Conservation (phyloP, 169 alveolate species). For the Babesia sp. region DNA sequence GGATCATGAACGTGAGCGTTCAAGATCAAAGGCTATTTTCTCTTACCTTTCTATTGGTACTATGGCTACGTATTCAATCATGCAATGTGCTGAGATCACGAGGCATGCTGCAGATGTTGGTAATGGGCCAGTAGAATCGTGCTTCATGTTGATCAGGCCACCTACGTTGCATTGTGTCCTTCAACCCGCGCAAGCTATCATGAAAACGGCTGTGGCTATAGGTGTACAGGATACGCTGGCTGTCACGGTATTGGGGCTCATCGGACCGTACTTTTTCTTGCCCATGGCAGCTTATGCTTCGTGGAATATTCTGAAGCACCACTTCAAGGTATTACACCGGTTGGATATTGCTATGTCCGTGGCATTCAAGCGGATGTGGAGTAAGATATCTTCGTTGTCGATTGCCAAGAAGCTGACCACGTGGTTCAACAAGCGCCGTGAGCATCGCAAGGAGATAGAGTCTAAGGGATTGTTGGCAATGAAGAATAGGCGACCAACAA, state of each 20-base stretch:
- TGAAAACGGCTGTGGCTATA: slow-evolving; percentile 58
- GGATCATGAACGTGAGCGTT: slow-evolving; percentile 71
- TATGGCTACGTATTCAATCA: slow-evolving; percentile 72
- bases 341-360: slow-evolving; percentile 72
- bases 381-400: slow-evolving; percentile 60
- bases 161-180: slow-evolving; percentile 66
- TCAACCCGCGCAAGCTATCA: slow-evolving; percentile 54
- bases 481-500: slow-evolving; percentile 6
- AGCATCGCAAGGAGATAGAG: slow-evolving; percentile 61
- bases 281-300: slow-evolving; percentile 79
- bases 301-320: slow-evolving; percentile 75
- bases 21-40: slow-evolving; percentile 65
- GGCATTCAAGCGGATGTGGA: slow-evolving; percentile 71
- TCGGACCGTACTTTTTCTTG: slow-evolving; percentile 74
- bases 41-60: slow-evolving; percentile 74
- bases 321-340: slow-evolving; percentile 76
- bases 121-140: slow-evolving; percentile 70
- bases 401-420: slow-evolving; percentile 61
- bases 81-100: slow-evolving; percentile 76
- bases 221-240: slow-evolving; percentile 75
- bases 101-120: slow-evolving; percentile 80
- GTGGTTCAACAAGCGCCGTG: slow-evolving; percentile 67
- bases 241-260: slow-evolving; percentile 73
- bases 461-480: slow-evolving; percentile 34
- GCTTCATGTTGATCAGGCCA: slow-evolving; percentile 67